Base-by-base conservation (phyloP, 2,329 filamentous ascomycete species). In the Fusarium praegraminearum region DNA sequence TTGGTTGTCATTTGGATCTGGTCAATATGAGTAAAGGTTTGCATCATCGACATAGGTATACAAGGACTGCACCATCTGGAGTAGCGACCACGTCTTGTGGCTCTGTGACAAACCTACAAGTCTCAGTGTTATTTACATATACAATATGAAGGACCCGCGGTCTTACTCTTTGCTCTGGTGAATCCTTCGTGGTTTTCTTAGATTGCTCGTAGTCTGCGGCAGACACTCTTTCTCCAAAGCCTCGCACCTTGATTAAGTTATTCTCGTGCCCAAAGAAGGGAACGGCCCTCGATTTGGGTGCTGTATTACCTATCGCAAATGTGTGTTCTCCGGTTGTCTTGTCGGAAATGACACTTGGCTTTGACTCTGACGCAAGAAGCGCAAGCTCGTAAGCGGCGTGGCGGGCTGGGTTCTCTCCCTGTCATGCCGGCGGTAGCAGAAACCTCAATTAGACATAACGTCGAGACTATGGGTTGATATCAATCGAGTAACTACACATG, bases 141-240 rank as follows among this genome's bases (percentile, higher is more conserved):
- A 2, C 4, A 13, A 12, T 12, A 15, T 36, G 20, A 13, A 22
- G 13, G n/a, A 16, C 12, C 12, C 11, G 24, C 18, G 20, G 11
- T 2, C 47, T 45, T 67, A 79, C 77, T 68, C 75, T 24, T 68
- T 67, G 22, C 71, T 49, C 15, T 66, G 67, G 36, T 74, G 73
- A 33, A 79, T 73, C 46, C 76, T 77, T 18, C 78, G 72, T 9
- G 78, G 72, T 57, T 72, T 79, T 54, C 78, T 74, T 50, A 80
- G 49, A 20, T 74, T 68, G 43, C 62, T 75, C 5, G 73, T 74
- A 8, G 73, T 69, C 65, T 78, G 79, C 4, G 73, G 72, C 6
- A 56, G 45, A 54, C 79, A 80, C 7, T 73, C 67, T 5, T 75
- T 74, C 4, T 68, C 70, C 35, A 77, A 54, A 50, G 70, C 62